Base-by-base conservation (phyloP, 768 basidiomycete genomes). In the Kwoniella mangroviensis region DNA sequence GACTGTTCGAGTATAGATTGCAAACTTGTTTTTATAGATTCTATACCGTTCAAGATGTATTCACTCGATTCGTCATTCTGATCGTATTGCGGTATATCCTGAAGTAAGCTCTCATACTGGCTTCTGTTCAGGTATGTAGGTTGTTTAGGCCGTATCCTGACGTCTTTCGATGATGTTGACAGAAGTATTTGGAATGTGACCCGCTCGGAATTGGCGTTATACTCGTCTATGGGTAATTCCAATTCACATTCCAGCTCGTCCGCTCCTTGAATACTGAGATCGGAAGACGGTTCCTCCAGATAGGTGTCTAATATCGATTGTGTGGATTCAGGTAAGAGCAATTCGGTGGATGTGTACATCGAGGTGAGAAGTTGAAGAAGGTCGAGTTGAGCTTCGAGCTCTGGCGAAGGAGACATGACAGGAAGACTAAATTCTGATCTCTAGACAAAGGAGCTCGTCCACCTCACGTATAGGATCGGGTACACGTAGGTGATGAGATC, bases 311-410 rank as follows among this genome's bases (percentile, higher is more conserved):
- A 34, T 65, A 68, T 49, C 17, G 34, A 65, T 43, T 21, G 65
- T 1, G 57, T 73, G 40, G 55, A 69, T 26, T 43, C 41, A 1
- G 68, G 51, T n/a, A 81, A 53, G 10, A 43, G 49, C 3, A 83
- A 67, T 61, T 84, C 83, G 24, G 71, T 59, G 12, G 75, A 69
- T 2, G 79, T 73, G 54, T 79, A 82, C 73, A 82, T 74, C 12
- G 79, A 75, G 51, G 72, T 51, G n/a, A 76, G 73, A 13, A 82
- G 69, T 40, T 75, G 71, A 54, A 81, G 62, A 2, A 74, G 74
- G 2, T 68, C 63, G 22, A 78, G 67, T 26, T 79, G 75, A 0
- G 68, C 49, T 24, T 71, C 64, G 7, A 73, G 45, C 7, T 73
- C 57, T 70, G 59, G 60, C 5, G 34, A 10, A 26, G 11, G 6